Evolutionary conservation across 108 stramenopile species (phyloP), one percentile per base, ranked within the genome.

Genomic region (Epithemia pelagica): DNA sequence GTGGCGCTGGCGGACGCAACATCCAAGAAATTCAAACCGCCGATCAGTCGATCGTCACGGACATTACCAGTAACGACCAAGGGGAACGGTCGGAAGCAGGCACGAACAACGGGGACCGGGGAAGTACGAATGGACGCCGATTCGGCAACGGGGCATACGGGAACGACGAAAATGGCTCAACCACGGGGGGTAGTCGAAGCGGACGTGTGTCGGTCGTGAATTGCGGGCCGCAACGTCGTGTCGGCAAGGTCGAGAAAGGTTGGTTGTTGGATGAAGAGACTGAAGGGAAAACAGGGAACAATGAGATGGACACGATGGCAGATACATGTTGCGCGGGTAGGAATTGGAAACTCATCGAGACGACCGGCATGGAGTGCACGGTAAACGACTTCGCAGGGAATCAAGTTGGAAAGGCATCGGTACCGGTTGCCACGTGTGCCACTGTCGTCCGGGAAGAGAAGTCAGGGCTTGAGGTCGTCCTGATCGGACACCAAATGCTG

Each of bases 361-460:
- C 5, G 5, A 46, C 15, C 10, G 37, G 37, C 37, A 46, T 15
- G 15, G 37, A 10, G 5, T 46, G 37, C 37, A 15, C 5, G 15
- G 37, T 46, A 46, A 10, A 5, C 15, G 37, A 46, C 15, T 46
- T 10, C 37, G 15, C 10, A 5, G 37, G 37, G 15, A 46, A 5
- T 10, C 5, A 46, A 10, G n/a, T n/a, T n/a, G 15, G 37, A 5
- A 15, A 5, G 10, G 15, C 37, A 46, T 10, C 5, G 32, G 52
- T 79, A 1, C 78, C 78, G 0, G 65, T 83, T 26, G 73, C 54
- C 0, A 74, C 52, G 0, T 70, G 55, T 52, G 68, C 71, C 0
- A 76, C 71, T 1, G 75, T 67, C 28, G 68, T 54, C 22, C 33
- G 62, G 19, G 58, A 66, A 53, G 59, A 67, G 8, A 23, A 51